A percentile compares a stretch with the other conserved stretches of the same genome.
Conservation (phyloP, 164 flowering plant species). For the Stephania cephalantha region DNA sequence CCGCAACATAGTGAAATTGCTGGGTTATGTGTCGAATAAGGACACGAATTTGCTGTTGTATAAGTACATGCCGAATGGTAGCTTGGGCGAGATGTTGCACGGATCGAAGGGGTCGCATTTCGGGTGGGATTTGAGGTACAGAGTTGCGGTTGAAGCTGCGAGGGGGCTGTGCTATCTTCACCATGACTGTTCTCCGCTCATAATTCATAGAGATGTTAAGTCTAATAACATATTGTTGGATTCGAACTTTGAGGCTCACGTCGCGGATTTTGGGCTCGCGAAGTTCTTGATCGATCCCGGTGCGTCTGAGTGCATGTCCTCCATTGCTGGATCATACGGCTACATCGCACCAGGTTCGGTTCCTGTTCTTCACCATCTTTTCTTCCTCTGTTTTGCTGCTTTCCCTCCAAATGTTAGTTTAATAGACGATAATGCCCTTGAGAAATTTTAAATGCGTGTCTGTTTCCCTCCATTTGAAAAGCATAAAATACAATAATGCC, state of each 20-base stretch:
- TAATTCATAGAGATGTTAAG: conserved; percentile 86
- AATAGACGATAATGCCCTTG: no score
- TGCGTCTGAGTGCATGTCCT: conserved; percentile 88
- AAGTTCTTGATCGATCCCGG: conserved; percentile 75
- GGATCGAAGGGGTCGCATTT: conserved; percentile 74
- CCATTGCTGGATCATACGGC: conserved; percentile 94
- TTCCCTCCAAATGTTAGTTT: not conserved
- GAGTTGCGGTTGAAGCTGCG: conserved; percentile 77
- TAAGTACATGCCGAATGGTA: conserved; percentile 94
- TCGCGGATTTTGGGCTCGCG: conserved; percentile 93
- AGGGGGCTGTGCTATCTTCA: conserved; percentile 84
- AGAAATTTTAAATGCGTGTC: not conserved
- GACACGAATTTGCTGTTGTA: conserved; percentile 73
- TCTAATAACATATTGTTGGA: conserved; percentile 83
- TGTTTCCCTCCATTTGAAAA: not conserved
- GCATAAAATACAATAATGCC: not conserved
- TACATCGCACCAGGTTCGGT: conserved; percentile 91
- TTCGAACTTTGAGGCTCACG: conserved; percentile 79
- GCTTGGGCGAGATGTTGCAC: conserved; percentile 79
- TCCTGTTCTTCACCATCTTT: not conserved
- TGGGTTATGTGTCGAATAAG: conserved; percentile 78
- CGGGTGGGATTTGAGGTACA: conserved; percentile 70
- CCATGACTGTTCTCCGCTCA: conserved; percentile 86
- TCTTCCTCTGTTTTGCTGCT: not conserved
- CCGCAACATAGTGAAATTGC: conserved; percentile 71